Evolutionary conservation across 164 flowering plant species (phyloP).

Genomic region (Vitis cinerea): DNA sequence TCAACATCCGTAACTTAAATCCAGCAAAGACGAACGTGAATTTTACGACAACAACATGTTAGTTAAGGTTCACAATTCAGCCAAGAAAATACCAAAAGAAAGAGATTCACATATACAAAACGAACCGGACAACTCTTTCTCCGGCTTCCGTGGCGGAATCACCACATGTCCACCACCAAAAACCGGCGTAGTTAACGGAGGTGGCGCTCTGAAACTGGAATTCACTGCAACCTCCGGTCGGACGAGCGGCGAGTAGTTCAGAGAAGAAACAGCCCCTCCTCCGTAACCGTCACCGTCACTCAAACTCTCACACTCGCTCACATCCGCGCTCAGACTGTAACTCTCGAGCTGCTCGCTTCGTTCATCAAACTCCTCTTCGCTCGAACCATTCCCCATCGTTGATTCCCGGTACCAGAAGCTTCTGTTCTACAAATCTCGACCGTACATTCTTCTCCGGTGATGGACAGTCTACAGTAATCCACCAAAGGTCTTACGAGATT

Average conservation of each 20-base stretch:
- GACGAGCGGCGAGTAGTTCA: constrained; percentile 31
- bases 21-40: too few species aligned
- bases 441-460: neutral
- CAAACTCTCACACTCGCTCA: constrained; percentile 69
- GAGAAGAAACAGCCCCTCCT: constrained; percentile 34
- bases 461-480: too few species aligned
- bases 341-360: constrained; percentile 39
- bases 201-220: constrained; percentile 19
- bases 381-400: constrained; percentile 37
- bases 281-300: constrained; percentile 24
- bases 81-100: neutral
- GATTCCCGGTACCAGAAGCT: too few species aligned
- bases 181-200: constrained; percentile 31
- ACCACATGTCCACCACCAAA: constrained; percentile 42
- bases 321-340: constrained; percentile 64
- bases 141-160: constrained; percentile 29
- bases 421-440: neutral
- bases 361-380: constrained; percentile 44
- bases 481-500: too few species aligned
- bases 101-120: neutral
- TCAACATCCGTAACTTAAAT: too few species aligned
- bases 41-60: neutral
- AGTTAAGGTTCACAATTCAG: neutral
- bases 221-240: neutral
- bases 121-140: constrained; percentile 36